Evolutionary conservation across 2,329 filamentous ascomycete genomes (phyloP).

Genomic region (Epichloe glyceriae): DNA sequence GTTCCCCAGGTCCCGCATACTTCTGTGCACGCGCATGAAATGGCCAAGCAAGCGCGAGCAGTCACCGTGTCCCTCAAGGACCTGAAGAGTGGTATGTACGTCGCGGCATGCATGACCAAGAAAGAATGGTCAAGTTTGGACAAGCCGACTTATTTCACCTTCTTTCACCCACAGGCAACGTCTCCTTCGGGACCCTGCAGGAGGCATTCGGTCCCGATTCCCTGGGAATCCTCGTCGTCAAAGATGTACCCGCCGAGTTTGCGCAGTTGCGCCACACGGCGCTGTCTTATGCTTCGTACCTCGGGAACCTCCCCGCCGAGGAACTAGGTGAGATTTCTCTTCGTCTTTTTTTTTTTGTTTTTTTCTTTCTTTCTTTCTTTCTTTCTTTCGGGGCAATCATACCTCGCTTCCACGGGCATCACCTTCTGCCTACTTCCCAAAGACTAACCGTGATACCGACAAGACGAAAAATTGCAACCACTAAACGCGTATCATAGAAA

Average conservation of each 20-base stretch:
- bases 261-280: slow-evolving; percentile 56
- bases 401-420: not conserved
- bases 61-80: slow-evolving; percentile 50
- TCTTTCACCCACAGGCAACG: slow-evolving; percentile 34
- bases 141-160: not conserved
- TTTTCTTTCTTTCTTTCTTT: not conserved
- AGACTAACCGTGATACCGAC: too few relatives aligned
- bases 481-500: slow-evolving; percentile 22
- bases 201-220: slow-evolving; percentile 83
- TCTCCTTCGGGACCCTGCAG: slow-evolving; percentile 56
- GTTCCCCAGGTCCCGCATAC: not conserved
- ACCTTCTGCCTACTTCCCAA: too few relatives aligned
- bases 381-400: not conserved
- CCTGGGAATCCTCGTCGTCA: slow-evolving; percentile 86
- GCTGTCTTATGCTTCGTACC: slow-evolving; percentile 77
- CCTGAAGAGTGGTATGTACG: slow-evolving; percentile 39
- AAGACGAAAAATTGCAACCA: too few relatives aligned
- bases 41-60: slow-evolving; percentile 38
- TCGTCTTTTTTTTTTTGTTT: not conserved
- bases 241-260: slow-evolving; percentile 65
- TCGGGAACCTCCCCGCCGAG: slow-evolving; percentile 62
- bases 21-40: slow-evolving; percentile 10
- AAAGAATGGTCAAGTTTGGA: too few relatives aligned
- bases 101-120: too few relatives aligned
- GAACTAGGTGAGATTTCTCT: slow-evolving; percentile 48